A percentile compares a stretch with the other conserved stretches of the same genome.
Evolutionary conservation across 768 basidiomycete genomes (phyloP).

Genomic region (Royoungia palumana): DNA sequence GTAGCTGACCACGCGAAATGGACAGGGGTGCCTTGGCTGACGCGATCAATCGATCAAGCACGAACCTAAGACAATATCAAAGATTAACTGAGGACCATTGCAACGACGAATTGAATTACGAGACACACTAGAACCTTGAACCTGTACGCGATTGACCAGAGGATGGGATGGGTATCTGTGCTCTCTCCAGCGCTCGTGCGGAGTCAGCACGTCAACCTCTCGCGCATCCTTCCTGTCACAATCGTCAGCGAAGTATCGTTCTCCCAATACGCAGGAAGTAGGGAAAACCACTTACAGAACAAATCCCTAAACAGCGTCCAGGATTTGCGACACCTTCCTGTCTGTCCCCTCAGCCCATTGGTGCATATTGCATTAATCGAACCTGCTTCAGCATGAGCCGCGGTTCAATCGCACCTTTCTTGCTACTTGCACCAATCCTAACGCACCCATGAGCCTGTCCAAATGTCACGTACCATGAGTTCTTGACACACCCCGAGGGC

Average conservation of each 20-base stretch:
- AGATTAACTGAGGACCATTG: constrained; percentile 43
- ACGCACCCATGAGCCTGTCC: constrained; percentile 47
- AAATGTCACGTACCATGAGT: constrained; percentile 78
- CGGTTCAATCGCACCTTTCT: constrained; percentile 71
- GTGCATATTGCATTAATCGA: background rate
- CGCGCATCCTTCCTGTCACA: background rate
- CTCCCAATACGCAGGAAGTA: background rate
- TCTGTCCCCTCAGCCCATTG: background rate
- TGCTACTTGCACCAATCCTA: constrained; percentile 64
- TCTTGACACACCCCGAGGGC: constrained; percentile 78
- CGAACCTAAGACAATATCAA: constrained; percentile 41
- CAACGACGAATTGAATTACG: constrained; percentile 36
- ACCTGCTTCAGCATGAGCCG: constrained; percentile 2
- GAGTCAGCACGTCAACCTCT: constrained; percentile 10
- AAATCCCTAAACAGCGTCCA: constrained; percentile 4
- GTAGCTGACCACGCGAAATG: constrained; percentile 59
- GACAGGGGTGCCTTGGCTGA: constrained; percentile 28
- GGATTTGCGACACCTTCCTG: background rate
- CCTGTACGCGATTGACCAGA: constrained; percentile 35
- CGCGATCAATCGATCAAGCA: constrained; percentile 24
- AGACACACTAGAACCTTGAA: constrained; percentile 44
- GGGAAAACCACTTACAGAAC: constrained; percentile 4
- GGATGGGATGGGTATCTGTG: constrained; percentile 56
- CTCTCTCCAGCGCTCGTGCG: constrained; percentile 47
- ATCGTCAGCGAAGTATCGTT: background rate